Conservation (phyloP, 495 filamentous ascomycete species). For the Coniosporium apollinis region DNA sequence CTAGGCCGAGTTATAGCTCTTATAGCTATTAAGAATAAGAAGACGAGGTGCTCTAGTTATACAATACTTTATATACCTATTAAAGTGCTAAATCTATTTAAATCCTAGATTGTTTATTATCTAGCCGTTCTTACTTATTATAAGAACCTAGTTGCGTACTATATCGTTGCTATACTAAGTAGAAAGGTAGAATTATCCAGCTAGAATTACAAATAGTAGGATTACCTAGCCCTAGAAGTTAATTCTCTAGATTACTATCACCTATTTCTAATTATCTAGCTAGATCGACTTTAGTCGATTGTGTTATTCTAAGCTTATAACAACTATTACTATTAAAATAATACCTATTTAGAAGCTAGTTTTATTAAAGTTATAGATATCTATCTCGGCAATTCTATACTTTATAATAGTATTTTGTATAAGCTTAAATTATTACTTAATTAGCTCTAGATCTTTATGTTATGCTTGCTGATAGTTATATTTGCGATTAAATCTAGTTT, state of each 20-base stretch:
- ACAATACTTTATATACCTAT: neutral
- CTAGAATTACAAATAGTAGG: slow-evolving; percentile 3
- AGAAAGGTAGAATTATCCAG: neutral
- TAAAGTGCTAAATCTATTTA: neutral
- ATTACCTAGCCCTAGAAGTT: neutral
- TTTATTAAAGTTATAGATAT: slow-evolving; percentile 34
- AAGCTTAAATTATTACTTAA: slow-evolving; percentile 22
- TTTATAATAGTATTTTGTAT: slow-evolving; percentile 19
- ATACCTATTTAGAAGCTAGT: slow-evolving; percentile 19
- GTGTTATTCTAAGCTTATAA: neutral
- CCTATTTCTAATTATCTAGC: slow-evolving; percentile 1
- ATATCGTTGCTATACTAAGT: neutral
- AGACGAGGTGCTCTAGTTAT: neutral
- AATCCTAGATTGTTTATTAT: neutral
- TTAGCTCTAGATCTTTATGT: slow-evolving; percentile 24
- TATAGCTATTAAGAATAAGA: neutral
- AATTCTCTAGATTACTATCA: slow-evolving; percentile 4
- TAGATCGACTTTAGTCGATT: neutral
- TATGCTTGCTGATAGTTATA: slow-evolving; percentile 22
- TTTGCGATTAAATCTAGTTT: slow-evolving; percentile 15
- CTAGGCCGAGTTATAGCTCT: too few species aligned
- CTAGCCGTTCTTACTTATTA: neutral
- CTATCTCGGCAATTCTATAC: slow-evolving; percentile 22
- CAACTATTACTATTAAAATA: neutral
- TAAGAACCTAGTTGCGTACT: neutral